Evolutionary conservation across 495 filamentous ascomycete genomes (phyloP).

Genomic region (Delitschia confertaspora): DNA sequence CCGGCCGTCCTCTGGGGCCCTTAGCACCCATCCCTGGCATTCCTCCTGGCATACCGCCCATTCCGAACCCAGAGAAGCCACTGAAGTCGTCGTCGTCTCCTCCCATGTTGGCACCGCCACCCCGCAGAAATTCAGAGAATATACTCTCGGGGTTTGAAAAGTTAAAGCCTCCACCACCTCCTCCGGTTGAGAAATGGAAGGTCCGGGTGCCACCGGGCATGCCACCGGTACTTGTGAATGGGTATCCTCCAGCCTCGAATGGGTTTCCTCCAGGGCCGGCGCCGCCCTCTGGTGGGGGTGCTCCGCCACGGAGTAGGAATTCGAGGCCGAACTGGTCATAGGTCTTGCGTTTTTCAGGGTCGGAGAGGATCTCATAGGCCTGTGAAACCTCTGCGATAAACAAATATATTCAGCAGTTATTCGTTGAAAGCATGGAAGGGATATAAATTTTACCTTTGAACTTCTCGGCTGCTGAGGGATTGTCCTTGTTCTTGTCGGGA

Average conservation of each 20-base stretch:
- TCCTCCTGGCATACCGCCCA: constrained; percentile 32
- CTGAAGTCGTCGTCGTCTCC: constrained; percentile 43
- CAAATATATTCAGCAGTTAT: constrained; percentile 21
- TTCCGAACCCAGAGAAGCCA: constrained; percentile 34
- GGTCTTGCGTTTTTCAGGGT: constrained; percentile 91
- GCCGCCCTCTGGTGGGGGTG: constrained; percentile 53
- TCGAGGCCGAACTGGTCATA: constrained; percentile 96
- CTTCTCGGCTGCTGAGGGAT: constrained; percentile 71
- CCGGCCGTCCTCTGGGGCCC: constrained; percentile 27
- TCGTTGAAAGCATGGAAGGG: constrained; percentile 12
- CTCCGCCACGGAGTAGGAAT: constrained; percentile 77
- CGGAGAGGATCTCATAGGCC: constrained; percentile 94
- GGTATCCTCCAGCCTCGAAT: constrained; percentile 44
- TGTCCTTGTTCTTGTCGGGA: constrained; percentile 95
- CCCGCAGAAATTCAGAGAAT: constrained; percentile 70
- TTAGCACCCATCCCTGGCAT: constrained; percentile 24
- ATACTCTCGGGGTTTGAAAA: constrained; percentile 79
- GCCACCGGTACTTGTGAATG: constrained; percentile 47
- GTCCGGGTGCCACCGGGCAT: constrained; percentile 45
- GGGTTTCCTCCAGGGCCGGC: constrained; percentile 49
- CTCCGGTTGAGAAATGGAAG: constrained; percentile 68
- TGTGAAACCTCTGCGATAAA: constrained; percentile 66
- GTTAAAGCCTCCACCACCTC: constrained; percentile 51
- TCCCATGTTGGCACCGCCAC: constrained; percentile 40
- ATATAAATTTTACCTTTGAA: constrained; percentile 55